Percentiles rank a stretch among this genome's conserved stretches.
These are phyloP conservation scores for Penicillium janthinellum DNA, from an alignment of 2,329 filamentous ascomycete genomes.

Conservation along the genomic window DNA sequence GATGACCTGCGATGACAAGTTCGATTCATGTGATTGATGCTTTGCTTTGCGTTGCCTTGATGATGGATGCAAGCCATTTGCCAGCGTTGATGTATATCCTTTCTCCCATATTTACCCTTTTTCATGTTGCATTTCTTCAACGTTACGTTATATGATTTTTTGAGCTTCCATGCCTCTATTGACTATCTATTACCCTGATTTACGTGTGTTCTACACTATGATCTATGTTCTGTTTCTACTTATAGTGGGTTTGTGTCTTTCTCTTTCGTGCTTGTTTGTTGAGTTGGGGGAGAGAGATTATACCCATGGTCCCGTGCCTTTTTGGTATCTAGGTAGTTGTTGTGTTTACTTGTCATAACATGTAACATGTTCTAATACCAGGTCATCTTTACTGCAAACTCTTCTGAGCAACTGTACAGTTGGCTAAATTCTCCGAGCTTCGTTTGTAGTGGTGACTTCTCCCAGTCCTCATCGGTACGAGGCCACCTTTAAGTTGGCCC, in stretches of 20 bases:
- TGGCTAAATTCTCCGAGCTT: too few relatives aligned
- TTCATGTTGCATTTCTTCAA: not conserved
- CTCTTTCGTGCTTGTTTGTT: not conserved
- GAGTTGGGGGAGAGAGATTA: constrained; percentile 20
- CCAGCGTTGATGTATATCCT: constrained; percentile 22
- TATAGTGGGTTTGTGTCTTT: constrained; percentile 6
- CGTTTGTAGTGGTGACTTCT: not conserved
- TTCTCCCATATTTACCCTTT: not conserved
- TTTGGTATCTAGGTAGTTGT: not conserved
- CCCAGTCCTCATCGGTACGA: not conserved
- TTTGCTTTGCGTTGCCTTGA: constrained; percentile 18
- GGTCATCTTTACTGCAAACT: constrained; percentile 14
- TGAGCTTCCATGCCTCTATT: too few relatives aligned
- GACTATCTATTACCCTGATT: too few relatives aligned
- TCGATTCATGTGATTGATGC: constrained; percentile 18
- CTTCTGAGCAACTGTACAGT: not conserved
- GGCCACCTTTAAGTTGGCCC: too few relatives aligned
- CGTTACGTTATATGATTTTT: not conserved
- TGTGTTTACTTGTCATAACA: constrained; percentile 17
- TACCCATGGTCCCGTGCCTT: constrained; percentile 10
- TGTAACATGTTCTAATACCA: constrained; percentile 12
- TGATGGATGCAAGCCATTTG: constrained; percentile 10
- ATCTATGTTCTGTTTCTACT: not conserved
- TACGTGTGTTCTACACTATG: not conserved
- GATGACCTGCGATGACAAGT: constrained; percentile 37